Evolutionary conservation across 2,329 filamentous ascomycete species (phyloP).

Genomic region (Alternaria metachromatica): DNA sequence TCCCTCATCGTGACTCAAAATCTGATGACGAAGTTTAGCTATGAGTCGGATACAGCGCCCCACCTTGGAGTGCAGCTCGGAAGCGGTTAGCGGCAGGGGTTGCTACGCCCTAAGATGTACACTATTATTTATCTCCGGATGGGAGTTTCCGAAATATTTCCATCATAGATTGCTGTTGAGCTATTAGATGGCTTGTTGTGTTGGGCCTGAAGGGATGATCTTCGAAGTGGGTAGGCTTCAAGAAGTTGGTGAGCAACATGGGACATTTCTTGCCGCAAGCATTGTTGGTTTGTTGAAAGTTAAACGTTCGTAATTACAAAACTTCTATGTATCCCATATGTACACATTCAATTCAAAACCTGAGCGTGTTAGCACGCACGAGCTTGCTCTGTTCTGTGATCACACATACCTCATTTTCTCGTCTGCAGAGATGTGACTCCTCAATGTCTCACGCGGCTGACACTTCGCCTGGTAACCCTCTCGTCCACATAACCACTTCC

Average conservation of each 20-base stretch:
- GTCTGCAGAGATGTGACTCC: background rate
- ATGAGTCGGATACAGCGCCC: background rate
- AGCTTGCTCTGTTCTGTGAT: background rate
- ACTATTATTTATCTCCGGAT: background rate
- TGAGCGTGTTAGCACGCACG: background rate
- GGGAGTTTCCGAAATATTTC: background rate
- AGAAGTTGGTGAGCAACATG: background rate
- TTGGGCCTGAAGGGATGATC: background rate
- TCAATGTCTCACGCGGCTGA: conserved; percentile 34
- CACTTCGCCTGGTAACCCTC: conserved; percentile 34
- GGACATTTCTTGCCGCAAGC: background rate
- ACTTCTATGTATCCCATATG: background rate
- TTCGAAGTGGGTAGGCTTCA: background rate
- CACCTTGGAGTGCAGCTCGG: background rate
- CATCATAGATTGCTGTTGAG: background rate
- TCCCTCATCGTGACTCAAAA: background rate
- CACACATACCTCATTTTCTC: background rate
- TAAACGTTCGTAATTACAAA: background rate
- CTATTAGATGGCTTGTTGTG: background rate
- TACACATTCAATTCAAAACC: background rate
- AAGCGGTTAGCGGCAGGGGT: background rate
- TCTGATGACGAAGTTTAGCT: background rate
- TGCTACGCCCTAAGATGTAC: background rate
- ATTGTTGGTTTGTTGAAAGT: background rate
- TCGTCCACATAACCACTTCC: conserved; percentile 36